Conservation (phyloP, 106 monocot species). For the Platanthera zijinensis region DNA sequence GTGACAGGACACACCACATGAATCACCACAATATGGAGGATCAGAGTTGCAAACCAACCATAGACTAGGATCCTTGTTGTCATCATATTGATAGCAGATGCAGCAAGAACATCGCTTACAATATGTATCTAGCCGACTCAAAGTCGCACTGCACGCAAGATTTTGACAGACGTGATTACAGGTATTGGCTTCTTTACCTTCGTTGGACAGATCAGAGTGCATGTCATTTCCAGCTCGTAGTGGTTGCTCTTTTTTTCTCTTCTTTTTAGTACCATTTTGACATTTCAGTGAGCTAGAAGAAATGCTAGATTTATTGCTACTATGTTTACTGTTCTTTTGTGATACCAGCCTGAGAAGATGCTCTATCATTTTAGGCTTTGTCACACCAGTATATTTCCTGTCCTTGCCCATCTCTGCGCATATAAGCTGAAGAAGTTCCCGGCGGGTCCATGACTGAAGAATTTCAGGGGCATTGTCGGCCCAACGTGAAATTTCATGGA, state of each 20-base stretch:
- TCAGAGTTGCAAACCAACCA: slow-evolving; percentile 92
- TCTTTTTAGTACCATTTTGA: slow-evolving; percentile 30
- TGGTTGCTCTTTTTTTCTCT: slow-evolving; percentile 37
- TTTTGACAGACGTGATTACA: slow-evolving; percentile 52
- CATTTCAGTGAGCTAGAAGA: slow-evolving; percentile 16
- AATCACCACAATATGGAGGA: slow-evolving; percentile 25
- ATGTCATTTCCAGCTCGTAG: slow-evolving; percentile 5
- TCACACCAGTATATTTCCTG: slow-evolving; percentile 79
- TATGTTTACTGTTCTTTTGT: slow-evolving; percentile 25
- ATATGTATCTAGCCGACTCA: slow-evolving; percentile 45
- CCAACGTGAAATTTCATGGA: slow-evolving; percentile 68
- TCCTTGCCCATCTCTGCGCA: slow-evolving; percentile 87
- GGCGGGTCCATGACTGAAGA: slow-evolving; percentile 74
- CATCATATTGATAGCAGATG: slow-evolving; percentile 82
- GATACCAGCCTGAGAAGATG: slow-evolving; percentile 70
- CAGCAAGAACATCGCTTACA: slow-evolving; percentile 95
- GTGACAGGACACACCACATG: slow-evolving; percentile 63
- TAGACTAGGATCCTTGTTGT: slow-evolving; percentile 93
- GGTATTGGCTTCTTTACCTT: slow-evolving; percentile 16
- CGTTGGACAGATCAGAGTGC: slow-evolving; percentile 6
- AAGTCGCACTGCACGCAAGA: slow-evolving; percentile 59
- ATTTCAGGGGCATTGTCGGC: slow-evolving; percentile 72
- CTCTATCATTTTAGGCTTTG: slow-evolving; percentile 87
- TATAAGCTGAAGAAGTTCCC: slow-evolving; percentile 82
- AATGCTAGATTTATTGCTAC: slow-evolving; percentile 7